phyloP scores from a whole-genome alignment of 495 filamentous ascomycete species.

The Chaetomium cochliodes region DNA sequence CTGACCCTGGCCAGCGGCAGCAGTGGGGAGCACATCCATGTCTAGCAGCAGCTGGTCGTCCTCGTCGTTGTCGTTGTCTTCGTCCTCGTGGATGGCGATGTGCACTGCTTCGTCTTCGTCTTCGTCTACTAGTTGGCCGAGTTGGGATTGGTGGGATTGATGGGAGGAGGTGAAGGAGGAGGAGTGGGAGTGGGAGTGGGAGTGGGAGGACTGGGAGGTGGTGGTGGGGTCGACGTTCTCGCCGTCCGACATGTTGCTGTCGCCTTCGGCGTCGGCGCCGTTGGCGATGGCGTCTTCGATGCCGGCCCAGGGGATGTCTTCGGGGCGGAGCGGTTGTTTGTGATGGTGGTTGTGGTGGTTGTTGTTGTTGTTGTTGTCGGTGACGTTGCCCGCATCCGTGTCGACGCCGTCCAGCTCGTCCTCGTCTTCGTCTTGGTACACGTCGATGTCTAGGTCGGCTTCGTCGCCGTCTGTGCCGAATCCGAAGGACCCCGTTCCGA shows the following conservation, averaged over 20 bases:
- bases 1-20: too few relatives aligned
- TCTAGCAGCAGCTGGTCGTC: not conserved
- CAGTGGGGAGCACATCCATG: not conserved
- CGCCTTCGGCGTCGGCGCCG: constrained; percentile 1
- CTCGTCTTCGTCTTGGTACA: constrained; percentile 20
- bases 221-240: constrained; percentile 44
- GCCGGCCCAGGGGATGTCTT: constrained; percentile 47
- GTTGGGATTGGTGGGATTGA: too few relatives aligned
- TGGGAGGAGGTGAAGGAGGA: too few relatives aligned
- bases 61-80: constrained; percentile 1
- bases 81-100: constrained; percentile 28
- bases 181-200: not conserved
- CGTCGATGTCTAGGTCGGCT: constrained; percentile 11
- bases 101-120: not conserved
- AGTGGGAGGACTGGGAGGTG: not conserved
- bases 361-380: not conserved
- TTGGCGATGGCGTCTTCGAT: constrained; percentile 38
- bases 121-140: not conserved
- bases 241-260: constrained; percentile 33
- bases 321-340: constrained; percentile 27
- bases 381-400: constrained; percentile 31
- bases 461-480: constrained; percentile 29
- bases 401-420: constrained; percentile 38
- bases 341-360: constrained; percentile 5
- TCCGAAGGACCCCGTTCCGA: constrained; percentile 8